Base-by-base conservation (phyloP, 768 basidiomycete genomes). In the Leccinum ochraceum region DNA sequence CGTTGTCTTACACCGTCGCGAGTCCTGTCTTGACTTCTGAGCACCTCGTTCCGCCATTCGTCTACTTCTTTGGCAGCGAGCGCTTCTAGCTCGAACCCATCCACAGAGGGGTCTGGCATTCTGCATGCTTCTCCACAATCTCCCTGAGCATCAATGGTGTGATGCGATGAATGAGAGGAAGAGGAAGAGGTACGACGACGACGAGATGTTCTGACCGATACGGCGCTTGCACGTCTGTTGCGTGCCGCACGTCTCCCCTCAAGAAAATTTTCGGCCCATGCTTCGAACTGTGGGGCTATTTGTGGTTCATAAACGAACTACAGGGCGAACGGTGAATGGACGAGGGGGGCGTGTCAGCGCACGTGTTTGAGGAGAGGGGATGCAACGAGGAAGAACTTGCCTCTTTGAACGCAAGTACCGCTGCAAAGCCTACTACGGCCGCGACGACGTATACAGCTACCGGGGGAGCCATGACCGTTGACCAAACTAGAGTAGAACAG, bases 251-350 rank as follows among this genome's bases (percentile, higher is more conserved):
- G 72, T 54, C 75, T 71, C 36, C 60, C 60, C 32, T 69, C 71
- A 24, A 75, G 64, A 66, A 71, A 76, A 26, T 67, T 66, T 65
- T 78, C 75, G 2, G 71, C 71, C 74, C 77, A 77, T 54, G 71
- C 75, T 75, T 86, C 86, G 30, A 89, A 50, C 48, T 76, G 78
- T 0, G 87, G 87, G 20, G 86, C 86, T 59, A 89, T 80, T 87
- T 88, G 86, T 10, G 87, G 87, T 62, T 87, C 86, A 59, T 87
- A 89, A 30, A 90, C 81, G 58, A 85, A 84, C 88, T 90, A 60
- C 37, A 50, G 48, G 20, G 30, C 9, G n/a, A 44, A n/a, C 42
- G n/a, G 42, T 44, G 56, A 56, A 50, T 6, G 61, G 56, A 58
- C 37, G 46, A 54, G 22, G 46, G 24, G 48, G 44, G 53, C 59